Percentiles rank a stretch among this genome's conserved stretches.
These are phyloP conservation scores for Ceriops decandra DNA, from an alignment of 345 rosid species.

Conservation along the genomic window DNA sequence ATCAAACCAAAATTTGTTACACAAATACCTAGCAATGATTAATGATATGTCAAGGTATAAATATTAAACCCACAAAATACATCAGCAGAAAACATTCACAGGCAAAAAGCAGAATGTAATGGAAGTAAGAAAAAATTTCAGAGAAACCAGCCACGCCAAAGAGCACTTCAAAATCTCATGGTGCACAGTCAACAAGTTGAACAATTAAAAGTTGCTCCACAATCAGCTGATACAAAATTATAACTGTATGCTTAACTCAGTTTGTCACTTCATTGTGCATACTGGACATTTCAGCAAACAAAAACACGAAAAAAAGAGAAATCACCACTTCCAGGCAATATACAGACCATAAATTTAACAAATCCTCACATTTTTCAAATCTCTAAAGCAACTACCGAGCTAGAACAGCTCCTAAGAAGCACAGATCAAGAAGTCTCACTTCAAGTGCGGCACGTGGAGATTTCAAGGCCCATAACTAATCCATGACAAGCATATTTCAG, in stretches of 20 bases:
- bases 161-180: background rate
- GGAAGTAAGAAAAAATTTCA: background rate
- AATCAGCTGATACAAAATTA: too few relatives aligned
- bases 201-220: background rate
- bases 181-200: background rate
- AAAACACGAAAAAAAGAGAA: background rate
- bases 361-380: background rate
- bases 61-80: background rate
- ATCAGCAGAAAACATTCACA: background rate
- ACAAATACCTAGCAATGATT: background rate
- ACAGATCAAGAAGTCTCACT: background rate
- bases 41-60: background rate
- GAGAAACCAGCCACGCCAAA: background rate
- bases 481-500: background rate
- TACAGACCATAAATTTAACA: background rate
- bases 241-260: too few relatives aligned
- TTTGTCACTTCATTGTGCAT: background rate
- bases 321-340: background rate
- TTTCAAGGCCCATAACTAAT: background rate
- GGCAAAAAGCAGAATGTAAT: background rate
- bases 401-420: constrained; percentile 2
- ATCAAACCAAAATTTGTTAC: background rate
- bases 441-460: background rate
- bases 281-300: background rate
- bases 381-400: background rate